Percentiles rank a stretch among this genome's conserved stretches.
phyloP scores from a whole-genome alignment of 805 yeast species.

The Candida sithepensis region DNA sequence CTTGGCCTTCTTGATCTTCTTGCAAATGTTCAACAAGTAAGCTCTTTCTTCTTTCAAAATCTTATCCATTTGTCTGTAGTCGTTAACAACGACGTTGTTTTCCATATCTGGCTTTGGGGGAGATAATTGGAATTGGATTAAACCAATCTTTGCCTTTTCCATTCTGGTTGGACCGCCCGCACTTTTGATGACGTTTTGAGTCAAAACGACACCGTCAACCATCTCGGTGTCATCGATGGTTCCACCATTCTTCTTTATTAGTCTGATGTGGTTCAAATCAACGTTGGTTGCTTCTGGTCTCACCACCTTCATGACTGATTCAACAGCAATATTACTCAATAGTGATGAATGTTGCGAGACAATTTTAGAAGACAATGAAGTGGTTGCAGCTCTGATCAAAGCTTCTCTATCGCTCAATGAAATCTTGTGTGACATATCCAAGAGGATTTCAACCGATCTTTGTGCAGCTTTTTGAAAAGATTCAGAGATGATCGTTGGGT shows the following conservation, averaged over 20 bases:
- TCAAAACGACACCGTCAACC: slow-evolving; percentile 88
- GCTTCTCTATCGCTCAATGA: slow-evolving; percentile 79
- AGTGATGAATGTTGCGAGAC: slow-evolving; percentile 87
- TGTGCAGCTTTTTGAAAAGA: slow-evolving; percentile 85
- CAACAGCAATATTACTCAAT: slow-evolving; percentile 92
- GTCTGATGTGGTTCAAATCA: slow-evolving; percentile 82
- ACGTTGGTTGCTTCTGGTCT: slow-evolving; percentile 52
- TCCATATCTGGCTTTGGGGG: slow-evolving; percentile 98
- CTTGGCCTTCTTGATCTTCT: slow-evolving; percentile 93
- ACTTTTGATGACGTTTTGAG: slow-evolving; percentile 81
- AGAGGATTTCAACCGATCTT: slow-evolving; percentile 74
- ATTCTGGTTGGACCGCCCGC: slow-evolving; percentile 95
- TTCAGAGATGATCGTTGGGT: slow-evolving; percentile 93
- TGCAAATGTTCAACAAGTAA: slow-evolving; percentile 88
- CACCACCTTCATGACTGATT: slow-evolving; percentile 75
- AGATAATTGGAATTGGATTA: slow-evolving; percentile 89
- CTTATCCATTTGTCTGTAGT: slow-evolving; percentile 98
- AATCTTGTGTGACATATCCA: slow-evolving; percentile 81
- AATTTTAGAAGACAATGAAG: slow-evolving; percentile 91
- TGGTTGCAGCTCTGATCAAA: slow-evolving; percentile 85
- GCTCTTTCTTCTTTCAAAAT: slow-evolving; percentile 97
- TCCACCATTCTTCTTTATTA: slow-evolving; percentile 94
- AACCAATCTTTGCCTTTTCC: slow-evolving; percentile 89
- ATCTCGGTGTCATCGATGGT: slow-evolving; percentile 95
- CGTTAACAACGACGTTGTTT: slow-evolving; percentile 94